Percentiles rank a stretch among this genome's conserved stretches.
These are phyloP conservation scores for Serpula lacrymans DNA, from an alignment of 768 basidiomycete genomes.

Conservation along the genomic window DNA sequence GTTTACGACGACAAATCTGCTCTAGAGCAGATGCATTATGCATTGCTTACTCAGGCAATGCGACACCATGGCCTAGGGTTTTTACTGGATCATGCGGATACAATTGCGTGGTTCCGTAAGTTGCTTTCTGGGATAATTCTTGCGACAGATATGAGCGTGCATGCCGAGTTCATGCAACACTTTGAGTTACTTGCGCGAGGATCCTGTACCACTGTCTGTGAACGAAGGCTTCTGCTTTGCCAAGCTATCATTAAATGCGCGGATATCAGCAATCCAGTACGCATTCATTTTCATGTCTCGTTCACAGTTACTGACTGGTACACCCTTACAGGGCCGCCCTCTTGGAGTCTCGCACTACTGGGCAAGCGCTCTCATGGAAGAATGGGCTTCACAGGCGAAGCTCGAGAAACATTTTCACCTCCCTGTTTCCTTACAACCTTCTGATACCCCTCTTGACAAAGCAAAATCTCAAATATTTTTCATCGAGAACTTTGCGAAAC, in stretches of 20 bases:
- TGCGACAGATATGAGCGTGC: conserved; percentile 94
- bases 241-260: conserved; percentile 96
- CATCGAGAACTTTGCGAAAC: conserved; percentile 76
- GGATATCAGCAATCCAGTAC: conserved; percentile 96
- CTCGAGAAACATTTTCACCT: conserved; percentile 79
- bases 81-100: conserved; percentile 54
- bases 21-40: conserved; percentile 89
- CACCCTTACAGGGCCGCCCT: conserved; percentile 70
- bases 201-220: conserved; percentile 33
- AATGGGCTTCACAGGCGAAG: conserved; percentile 89
- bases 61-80: conserved; percentile 72
- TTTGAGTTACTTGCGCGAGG: conserved; percentile 51
- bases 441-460: conserved; percentile 55
- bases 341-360: conserved; percentile 90
- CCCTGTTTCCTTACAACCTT: conserved; percentile 49
- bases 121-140: conserved; percentile 80
- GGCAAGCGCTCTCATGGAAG: conserved; percentile 83
- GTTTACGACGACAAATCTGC: conserved; percentile 89
- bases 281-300: conserved; percentile 29
- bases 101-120: conserved; percentile 56
- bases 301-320: conserved; percentile 6
- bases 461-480: conserved; percentile 89
- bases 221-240: conserved; percentile 69
- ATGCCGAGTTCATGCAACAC: conserved; percentile 75
- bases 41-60: conserved; percentile 76